Evolutionary conservation across 2,329 filamentous ascomycete genomes (phyloP), one percentile per base, ranked within the genome.

Genomic region (Kalmusia sp.): DNA sequence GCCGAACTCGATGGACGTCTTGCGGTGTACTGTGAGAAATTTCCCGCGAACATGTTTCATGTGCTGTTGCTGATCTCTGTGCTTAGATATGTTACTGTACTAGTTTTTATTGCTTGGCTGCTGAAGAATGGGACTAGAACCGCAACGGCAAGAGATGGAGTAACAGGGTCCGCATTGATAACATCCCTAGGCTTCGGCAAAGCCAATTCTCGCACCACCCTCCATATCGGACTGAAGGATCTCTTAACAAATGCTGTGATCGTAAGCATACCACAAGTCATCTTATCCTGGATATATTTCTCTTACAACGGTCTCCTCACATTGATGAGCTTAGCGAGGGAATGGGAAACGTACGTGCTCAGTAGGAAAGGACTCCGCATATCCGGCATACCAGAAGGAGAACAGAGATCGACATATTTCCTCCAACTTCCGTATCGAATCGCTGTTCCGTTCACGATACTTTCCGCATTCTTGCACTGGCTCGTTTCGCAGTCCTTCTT

Each of bases 251-350:
- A 52, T 30, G 62, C 69, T 0, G 77, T 37, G 8, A 17, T 37
- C 6, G 34, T 76, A 30, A 83, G 83, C 58, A 39, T 70, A 1
- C 77, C 79, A 2, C 81, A 83, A 59, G 54, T 79, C 0, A 54
- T 82, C 15, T 51, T 81, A 0, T 80, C 77, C 0, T 59, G 79
- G 15, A 30, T 80, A 0, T 82, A 83, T 59, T 67, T 80, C 14
- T 61, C 71, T 3, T 77, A 76, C 64, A 82, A 82, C 56, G 64
- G 67, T 6, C 61, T 81, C 7, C 63, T 79, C 22, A 84, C 79
- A 1, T 69, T 63, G 4, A 80, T 82, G 68, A 69, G 80, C 0
- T 59, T 79, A 0, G 78, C 75, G 0, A 61, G 68, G 5, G 83
- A 85, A 63, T 85, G 77, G 64, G 72, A 67, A 35, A 55, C 59